A percentile compares a stretch with the other conserved stretches of the same genome.
phyloP scores from a whole-genome alignment of 2,329 filamentous ascomycete species.

The Ophiostoma himal-ulmi region DNA sequence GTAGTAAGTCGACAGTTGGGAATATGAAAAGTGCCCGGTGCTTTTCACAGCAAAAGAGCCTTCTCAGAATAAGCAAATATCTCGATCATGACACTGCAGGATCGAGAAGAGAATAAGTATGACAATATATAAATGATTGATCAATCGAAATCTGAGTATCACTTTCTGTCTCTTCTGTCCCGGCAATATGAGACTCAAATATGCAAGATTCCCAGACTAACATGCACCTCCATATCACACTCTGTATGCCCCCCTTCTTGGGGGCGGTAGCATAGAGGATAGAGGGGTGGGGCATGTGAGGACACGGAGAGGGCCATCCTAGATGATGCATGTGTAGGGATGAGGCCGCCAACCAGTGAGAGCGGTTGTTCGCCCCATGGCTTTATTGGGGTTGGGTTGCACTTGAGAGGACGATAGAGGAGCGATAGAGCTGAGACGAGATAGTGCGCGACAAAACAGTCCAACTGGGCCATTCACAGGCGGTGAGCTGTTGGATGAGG shows the following conservation, averaged over 20 bases:
- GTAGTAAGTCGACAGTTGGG: neutral
- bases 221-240: neutral
- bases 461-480: neutral
- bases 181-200: slow-evolving; percentile 2
- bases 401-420: neutral
- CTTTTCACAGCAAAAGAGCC: slow-evolving; percentile 8
- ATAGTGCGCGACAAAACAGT: neutral
- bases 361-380: slow-evolving; percentile 2
- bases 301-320: neutral
- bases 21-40: neutral
- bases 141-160: neutral
- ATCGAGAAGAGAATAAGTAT: neutral
- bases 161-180: neutral
- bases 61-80: neutral
- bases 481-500: neutral
- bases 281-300: neutral
- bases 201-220: neutral
- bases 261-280: neutral
- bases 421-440: slow-evolving; percentile 6
- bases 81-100: slow-evolving; percentile 6
- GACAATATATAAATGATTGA: neutral
- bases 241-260: neutral
- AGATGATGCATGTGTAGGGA: slow-evolving; percentile 11
- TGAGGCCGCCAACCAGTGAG: slow-evolving; percentile 10
- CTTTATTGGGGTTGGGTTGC: slow-evolving; percentile 3